These are phyloP conservation scores for Eutrema yunnanense DNA, from an alignment of 345 rosid species.

Conservation along the genomic window DNA sequence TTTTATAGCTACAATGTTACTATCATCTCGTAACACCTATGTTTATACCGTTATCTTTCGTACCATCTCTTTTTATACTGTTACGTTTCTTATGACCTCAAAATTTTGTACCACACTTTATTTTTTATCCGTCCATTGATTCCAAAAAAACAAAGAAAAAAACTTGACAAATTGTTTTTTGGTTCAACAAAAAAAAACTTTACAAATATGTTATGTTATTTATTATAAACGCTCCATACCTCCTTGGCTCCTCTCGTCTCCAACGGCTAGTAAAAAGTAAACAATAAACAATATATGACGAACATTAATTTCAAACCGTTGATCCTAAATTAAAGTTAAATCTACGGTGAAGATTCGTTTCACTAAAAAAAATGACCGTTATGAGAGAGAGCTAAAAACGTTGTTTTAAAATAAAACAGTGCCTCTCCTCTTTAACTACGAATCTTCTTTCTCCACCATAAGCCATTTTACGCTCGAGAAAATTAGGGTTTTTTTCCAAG, in stretches of 20 bases:
- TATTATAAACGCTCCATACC: not conserved
- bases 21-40: too few species aligned
- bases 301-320: not conserved
- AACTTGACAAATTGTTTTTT: too few species aligned
- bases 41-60: too few species aligned
- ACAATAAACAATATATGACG: not conserved
- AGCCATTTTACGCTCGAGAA: not conserved
- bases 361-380: slow-evolving; percentile 1
- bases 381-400: not conserved
- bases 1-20: too few species aligned
- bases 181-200: too few species aligned
- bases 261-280: slow-evolving; percentile 1
- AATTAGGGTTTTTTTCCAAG: not conserved
- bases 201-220: not conserved
- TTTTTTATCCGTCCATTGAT: too few species aligned
- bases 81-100: too few species aligned
- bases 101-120: too few species aligned
- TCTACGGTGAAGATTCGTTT: not conserved
- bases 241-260: not conserved
- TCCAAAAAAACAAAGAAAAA: too few species aligned
- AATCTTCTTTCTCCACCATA: not conserved
- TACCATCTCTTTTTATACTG: too few species aligned
- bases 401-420: not conserved
- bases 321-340: not conserved
- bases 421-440: not conserved